Percentiles rank a stretch among this genome's conserved stretches.
These are phyloP conservation scores for Cicer arietinum DNA, from an alignment of 306 rosid species.

Conservation along the genomic window DNA sequence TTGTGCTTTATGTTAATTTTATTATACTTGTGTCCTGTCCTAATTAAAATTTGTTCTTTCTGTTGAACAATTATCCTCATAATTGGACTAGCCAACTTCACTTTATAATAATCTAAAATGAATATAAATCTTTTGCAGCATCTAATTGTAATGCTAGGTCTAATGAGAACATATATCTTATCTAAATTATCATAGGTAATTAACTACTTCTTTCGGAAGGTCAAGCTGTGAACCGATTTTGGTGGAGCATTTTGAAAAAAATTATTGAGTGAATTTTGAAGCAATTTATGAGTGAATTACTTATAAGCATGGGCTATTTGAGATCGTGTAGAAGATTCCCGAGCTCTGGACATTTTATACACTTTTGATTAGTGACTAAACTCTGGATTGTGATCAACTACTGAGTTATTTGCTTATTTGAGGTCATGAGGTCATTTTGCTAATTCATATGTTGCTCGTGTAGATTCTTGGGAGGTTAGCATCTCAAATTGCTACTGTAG, in stretches of 20 bases:
- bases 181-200: background rate
- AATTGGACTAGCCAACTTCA: conserved; percentile 1
- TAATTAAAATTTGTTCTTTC: background rate
- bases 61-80: background rate
- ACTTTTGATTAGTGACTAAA: conserved; percentile 11
- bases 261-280: conserved; percentile 7
- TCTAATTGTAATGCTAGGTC: conserved; percentile 22
- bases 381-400: background rate
- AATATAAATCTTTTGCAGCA: conserved; percentile 7
- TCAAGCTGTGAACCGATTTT: background rate
- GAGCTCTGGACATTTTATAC: conserved; percentile 5
- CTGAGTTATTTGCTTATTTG: conserved; percentile 27
- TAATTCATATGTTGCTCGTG: conserved; percentile 18
- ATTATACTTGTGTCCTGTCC: background rate
- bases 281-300: background rate
- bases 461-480: conserved; percentile 97
- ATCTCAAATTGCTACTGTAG: conserved; percentile 90
- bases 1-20: background rate
- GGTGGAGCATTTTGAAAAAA: conserved; percentile 7
- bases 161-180: conserved; percentile 6
- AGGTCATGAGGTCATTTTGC: conserved; percentile 24
- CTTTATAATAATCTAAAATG: conserved; percentile 6
- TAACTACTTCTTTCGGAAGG: conserved; percentile 16
- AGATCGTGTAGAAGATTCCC: conserved; percentile 4
- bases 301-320: conserved; percentile 17